These are phyloP conservation scores for Fusarium sp. DNA, from an alignment of 2,329 filamentous ascomycete genomes.

Conservation along the genomic window DNA sequence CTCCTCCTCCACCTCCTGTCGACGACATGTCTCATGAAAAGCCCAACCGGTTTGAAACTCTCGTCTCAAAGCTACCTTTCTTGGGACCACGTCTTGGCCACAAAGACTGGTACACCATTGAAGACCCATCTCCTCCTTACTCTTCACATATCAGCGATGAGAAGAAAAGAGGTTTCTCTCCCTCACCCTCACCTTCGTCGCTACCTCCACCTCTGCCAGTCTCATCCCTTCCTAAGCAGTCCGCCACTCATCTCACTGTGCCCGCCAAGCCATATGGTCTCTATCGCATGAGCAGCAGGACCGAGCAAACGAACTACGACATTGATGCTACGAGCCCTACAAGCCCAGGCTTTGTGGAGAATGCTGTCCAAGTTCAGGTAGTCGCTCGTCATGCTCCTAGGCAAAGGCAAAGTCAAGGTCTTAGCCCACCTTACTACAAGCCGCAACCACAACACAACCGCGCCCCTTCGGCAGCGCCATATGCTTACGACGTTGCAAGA, in stretches of 20 bases:
- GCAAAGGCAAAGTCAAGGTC: slow-evolving; percentile 23
- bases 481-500: slow-evolving; percentile 29
- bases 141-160: slow-evolving; percentile 29
- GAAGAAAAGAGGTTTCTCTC: slow-evolving; percentile 30
- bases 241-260: slow-evolving; percentile 42
- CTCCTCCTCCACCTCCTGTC: slow-evolving; percentile 10
- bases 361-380: slow-evolving; percentile 38
- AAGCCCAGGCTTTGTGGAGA: slow-evolving; percentile 42
- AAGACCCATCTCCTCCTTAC: slow-evolving; percentile 40
- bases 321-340: slow-evolving; percentile 37
- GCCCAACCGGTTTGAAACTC: slow-evolving; percentile 38
- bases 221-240: slow-evolving; percentile 32
- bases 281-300: slow-evolving; percentile 30
- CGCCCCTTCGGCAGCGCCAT: slow-evolving; percentile 33
- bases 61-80: slow-evolving; percentile 52
- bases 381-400: slow-evolving; percentile 33
- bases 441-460: slow-evolving; percentile 22
- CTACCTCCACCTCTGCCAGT: slow-evolving; percentile 15
- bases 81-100: slow-evolving; percentile 50
- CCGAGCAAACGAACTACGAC: slow-evolving; percentile 25
- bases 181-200: slow-evolving; percentile 21
- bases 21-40: slow-evolving; percentile 39
- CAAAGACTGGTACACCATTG: slow-evolving; percentile 51
- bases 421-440: slow-evolving; percentile 10
- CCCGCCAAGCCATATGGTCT: slow-evolving; percentile 35